Evolutionary conservation across 2,329 filamentous ascomycete species (phyloP).

Genomic region (Microcyclospora pomicola): DNA sequence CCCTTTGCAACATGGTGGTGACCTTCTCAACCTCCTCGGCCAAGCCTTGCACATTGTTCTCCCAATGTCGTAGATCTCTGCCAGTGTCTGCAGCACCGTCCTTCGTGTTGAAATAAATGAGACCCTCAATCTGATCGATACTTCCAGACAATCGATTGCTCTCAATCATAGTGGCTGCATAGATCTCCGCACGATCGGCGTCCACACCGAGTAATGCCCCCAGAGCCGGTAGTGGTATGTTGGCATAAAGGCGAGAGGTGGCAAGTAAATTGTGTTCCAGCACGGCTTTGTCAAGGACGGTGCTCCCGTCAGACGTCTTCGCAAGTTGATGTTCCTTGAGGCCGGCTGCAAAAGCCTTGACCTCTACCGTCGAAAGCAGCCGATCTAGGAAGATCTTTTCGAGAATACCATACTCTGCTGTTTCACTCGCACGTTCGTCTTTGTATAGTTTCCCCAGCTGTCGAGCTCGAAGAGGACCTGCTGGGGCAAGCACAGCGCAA

Average conservation of each 20-base stretch:
- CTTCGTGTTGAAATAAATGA: slow-evolving; percentile 78
- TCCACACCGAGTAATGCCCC: slow-evolving; percentile 66
- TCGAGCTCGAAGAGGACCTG: slow-evolving; percentile 69
- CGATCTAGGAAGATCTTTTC: slow-evolving; percentile 97
- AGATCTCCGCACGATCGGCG: slow-evolving; percentile 72
- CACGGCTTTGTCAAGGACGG: slow-evolving; percentile 82
- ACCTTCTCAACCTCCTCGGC: slow-evolving; percentile 84
- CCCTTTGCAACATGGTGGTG: slow-evolving; percentile 63
- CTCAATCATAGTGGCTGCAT: slow-evolving; percentile 90
- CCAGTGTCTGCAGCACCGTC: slow-evolving; percentile 38
- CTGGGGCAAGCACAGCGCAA: slow-evolving; percentile 83
- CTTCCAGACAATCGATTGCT: slow-evolving; percentile 74
- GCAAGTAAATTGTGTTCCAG: slow-evolving; percentile 92
- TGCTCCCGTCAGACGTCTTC: slow-evolving; percentile 76
- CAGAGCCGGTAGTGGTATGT: slow-evolving; percentile 50
- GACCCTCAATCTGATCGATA: slow-evolving; percentile 84
- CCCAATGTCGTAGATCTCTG: slow-evolving; percentile 71
- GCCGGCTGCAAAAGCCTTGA: slow-evolving; percentile 68
- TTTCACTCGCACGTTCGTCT: slow-evolving; percentile 65
- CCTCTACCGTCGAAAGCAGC: slow-evolving; percentile 66
- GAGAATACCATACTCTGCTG: slow-evolving; percentile 73
- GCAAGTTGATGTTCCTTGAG: slow-evolving; percentile 82
- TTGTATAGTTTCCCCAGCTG: slow-evolving; percentile 79
- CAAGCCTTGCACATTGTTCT: slow-evolving; percentile 71
- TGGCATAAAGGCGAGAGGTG: slow-evolving; percentile 47